These are phyloP conservation scores for Picea glauca DNA, from an alignment of 75 land plant genomes.

Conservation along the genomic window DNA sequence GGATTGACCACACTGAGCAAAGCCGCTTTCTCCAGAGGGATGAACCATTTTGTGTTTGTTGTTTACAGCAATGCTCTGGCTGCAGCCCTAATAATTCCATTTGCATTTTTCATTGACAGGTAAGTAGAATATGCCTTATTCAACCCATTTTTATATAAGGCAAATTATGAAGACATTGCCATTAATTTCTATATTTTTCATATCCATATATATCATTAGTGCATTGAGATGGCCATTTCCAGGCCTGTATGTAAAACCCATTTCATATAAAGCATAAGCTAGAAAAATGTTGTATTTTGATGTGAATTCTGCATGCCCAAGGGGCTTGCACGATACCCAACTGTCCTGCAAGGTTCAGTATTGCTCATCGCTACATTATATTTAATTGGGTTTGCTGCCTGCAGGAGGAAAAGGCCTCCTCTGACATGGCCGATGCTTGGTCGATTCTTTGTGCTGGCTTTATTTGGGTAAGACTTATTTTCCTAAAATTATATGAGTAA, in stretches of 20 bases:
- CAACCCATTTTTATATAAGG: not conserved
- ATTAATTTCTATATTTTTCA: not conserved
- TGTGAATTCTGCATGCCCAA: too few species aligned
- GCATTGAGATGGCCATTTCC: not conserved
- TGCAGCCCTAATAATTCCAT: conserved; percentile 37
- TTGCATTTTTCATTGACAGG: conserved; percentile 42
- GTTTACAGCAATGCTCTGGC: conserved; percentile 50
- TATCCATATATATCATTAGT: not conserved
- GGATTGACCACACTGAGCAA: conserved; percentile 37
- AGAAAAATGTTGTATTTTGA: not conserved
- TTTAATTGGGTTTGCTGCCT: not conserved
- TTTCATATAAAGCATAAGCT: not conserved
- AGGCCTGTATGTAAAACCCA: not conserved
- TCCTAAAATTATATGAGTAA: too few species aligned
- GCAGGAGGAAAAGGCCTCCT: conserved; percentile 27
- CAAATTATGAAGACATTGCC: not conserved
- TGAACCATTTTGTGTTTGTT: conserved; percentile 29
- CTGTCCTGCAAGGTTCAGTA: too few species aligned
- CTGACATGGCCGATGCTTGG: conserved; percentile 25
- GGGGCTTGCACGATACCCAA: too few species aligned
- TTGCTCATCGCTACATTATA: too few species aligned
- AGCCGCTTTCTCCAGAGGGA: conserved; percentile 33
- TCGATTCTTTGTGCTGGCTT: conserved; percentile 30
- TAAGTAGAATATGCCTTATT: not conserved
- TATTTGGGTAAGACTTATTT: conserved; percentile 19